Percentiles rank a stretch among this genome's conserved stretches.
These are phyloP conservation scores for Boletus austroedulis DNA, from an alignment of 1,284 basidiomycete species.

Conservation along the genomic window DNA sequence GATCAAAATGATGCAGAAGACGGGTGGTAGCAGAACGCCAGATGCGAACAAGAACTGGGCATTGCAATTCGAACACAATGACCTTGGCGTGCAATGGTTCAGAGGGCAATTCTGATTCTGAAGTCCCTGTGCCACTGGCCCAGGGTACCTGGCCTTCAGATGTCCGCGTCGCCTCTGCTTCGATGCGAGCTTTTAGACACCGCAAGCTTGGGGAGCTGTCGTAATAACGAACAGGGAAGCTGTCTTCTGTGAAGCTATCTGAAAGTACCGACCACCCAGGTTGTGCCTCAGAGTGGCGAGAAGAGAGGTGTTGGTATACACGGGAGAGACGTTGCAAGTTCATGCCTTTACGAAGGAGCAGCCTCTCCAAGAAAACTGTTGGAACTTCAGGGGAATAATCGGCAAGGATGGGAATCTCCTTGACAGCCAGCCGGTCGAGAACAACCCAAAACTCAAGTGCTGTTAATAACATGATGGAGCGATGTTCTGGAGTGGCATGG, in stretches of 20 bases:
- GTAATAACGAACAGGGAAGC: not conserved
- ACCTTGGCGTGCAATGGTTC: not conserved
- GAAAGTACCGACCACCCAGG: not conserved
- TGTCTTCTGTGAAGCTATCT: slow-evolving; percentile 22
- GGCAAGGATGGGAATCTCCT: not conserved
- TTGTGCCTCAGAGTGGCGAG: not conserved
- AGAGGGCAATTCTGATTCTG: no score
- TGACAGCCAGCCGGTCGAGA: not conserved
- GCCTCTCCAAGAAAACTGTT: not conserved
- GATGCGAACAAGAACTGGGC: not conserved
- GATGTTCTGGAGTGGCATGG: not conserved
- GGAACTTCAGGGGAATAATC: not conserved
- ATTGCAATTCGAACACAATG: not conserved
- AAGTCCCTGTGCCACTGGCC: no score
- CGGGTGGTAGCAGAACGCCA: not conserved
- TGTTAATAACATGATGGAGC: not conserved
- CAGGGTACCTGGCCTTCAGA: not conserved
- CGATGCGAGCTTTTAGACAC: not conserved
- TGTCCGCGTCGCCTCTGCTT: not conserved
- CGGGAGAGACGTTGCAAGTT: not conserved
- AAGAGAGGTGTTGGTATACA: not conserved
- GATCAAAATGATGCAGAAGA: not conserved
- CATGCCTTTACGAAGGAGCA: not conserved
- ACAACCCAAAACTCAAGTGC: not conserved
- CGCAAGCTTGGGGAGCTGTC: not conserved